These are phyloP conservation scores for Akanthomyces dipterigenus DNA, from an alignment of 2,329 filamentous ascomycete species.

Conservation along the genomic window DNA sequence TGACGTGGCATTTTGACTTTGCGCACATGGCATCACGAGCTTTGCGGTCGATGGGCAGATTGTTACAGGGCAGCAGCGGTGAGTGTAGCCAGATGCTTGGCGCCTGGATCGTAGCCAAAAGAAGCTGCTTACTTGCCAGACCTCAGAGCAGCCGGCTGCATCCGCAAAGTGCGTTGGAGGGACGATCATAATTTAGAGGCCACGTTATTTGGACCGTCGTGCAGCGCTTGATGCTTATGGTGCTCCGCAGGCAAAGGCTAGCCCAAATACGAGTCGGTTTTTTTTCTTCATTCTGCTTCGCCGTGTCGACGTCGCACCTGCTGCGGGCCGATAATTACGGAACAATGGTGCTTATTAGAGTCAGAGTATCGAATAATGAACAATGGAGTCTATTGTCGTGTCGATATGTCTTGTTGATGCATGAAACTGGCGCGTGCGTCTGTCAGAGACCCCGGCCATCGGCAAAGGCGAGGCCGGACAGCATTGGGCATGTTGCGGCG, in stretches of 20 bases:
- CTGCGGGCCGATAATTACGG: background rate
- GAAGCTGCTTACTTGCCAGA: background rate
- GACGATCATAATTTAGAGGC: constrained; percentile 9
- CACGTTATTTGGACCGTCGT: background rate
- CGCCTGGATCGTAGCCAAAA: background rate
- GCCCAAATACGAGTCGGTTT: background rate
- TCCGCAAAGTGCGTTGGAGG: background rate
- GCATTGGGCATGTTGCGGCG: background rate
- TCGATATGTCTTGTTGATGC: background rate
- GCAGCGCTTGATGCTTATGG: background rate
- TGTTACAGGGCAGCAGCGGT: background rate
- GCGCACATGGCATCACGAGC: background rate
- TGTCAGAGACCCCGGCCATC: background rate
- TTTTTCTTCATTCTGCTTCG: background rate
- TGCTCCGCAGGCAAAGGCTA: background rate
- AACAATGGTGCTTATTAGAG: background rate
- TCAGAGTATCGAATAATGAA: background rate
- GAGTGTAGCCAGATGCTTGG: background rate
- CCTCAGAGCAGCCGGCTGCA: background rate
- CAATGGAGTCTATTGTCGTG: background rate
- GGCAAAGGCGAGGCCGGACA: background rate
- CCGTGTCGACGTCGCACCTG: background rate
- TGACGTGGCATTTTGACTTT: background rate
- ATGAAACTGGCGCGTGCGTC: background rate
- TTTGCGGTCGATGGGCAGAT: background rate